Base-by-base conservation (phyloP, 2,329 filamentous ascomycete species). In the Fusarium veterinarium region DNA sequence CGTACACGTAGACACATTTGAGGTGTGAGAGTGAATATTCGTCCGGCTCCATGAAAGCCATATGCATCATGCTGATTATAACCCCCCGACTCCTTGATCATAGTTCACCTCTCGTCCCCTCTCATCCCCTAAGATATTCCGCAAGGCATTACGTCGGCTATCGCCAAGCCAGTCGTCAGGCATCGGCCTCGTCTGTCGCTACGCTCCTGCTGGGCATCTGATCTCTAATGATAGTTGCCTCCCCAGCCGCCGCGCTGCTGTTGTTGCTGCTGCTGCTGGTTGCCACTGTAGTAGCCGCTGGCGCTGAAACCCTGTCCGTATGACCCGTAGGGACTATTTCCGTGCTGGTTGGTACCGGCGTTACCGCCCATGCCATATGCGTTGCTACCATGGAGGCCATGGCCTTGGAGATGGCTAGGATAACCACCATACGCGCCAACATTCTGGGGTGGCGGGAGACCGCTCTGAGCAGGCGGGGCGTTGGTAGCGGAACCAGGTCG, bases 401-500 rank as follows among this genome's bases (percentile, higher is more conserved):
- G 86, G 59, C 84, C 84, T 75, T 86, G 86, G 52, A 89, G 78
- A 75, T 90, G 88, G 77, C 83, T 86, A 14, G 87, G 87, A 76
- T 90, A 90, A 59, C 84, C 86, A 53, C 84, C 85, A 75, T 90
- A 90, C 48, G 82, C 85, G 57, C 85, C 85, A 82, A 89, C 88
- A 72, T 81, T 83, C 45, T 88, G 86, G 71, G 89, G 88, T 33
- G 88, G 88, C 6, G 88, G 89, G 16, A 90, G 86, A 33, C 88
- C 87, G 44, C 83, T 80, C 79, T 88, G 87, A 28, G 76, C 80
- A 46, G 86, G 83, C 8, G 87, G 83, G 5, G 83, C 84, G 60
- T 84, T 89, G 11, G 87, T 84, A 17, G 88, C 88, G 37, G 89
- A 91, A 49, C 88, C 88, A 11, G 89, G 89, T 20, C 89, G 87